Conservation (phyloP, 2,329 filamentous ascomycete species). For the Fusarium equiseti region DNA sequence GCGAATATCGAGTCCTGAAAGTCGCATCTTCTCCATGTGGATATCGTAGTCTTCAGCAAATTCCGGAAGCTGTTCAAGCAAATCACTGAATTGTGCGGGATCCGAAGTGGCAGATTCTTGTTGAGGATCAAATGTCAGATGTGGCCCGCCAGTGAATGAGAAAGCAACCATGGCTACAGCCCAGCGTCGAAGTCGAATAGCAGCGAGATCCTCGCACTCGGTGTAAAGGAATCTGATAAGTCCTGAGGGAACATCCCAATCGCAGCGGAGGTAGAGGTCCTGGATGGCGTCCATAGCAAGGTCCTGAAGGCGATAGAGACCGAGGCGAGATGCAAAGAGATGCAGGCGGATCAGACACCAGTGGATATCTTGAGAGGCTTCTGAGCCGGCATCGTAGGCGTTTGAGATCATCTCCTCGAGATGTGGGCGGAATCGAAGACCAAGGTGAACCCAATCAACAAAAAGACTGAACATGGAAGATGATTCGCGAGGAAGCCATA, state of each 20-base stretch:
- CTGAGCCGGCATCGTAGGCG: constrained; percentile 48
- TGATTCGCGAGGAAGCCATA: constrained; percentile 61
- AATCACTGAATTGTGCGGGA: constrained; percentile 55
- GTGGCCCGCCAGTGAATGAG: constrained; percentile 58
- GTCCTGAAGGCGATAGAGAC: constrained; percentile 65
- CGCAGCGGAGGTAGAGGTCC: constrained; percentile 68
- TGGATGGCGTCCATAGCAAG: constrained; percentile 69
- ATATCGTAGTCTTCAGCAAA: constrained; percentile 64
- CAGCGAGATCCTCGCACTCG: constrained; percentile 62
- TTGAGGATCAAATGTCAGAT: constrained; percentile 48
- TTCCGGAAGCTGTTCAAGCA: constrained; percentile 60
- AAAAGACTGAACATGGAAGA: constrained; percentile 67
- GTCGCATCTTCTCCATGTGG: constrained; percentile 65
- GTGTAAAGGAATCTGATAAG: constrained; percentile 66
- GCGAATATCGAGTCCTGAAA: constrained; percentile 63
- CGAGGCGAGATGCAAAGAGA: constrained; percentile 66
- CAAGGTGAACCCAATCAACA: constrained; percentile 64
- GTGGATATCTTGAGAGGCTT: constrained; percentile 59
- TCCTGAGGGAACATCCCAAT: constrained; percentile 68
- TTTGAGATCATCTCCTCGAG: constrained; percentile 57
- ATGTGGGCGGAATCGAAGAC: constrained; percentile 56
- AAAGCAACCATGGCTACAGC: constrained; percentile 72
- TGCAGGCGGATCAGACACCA: constrained; percentile 69
- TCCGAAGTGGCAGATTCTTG: constrained; percentile 48
- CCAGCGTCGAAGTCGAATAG: constrained; percentile 68